phyloP scores from a whole-genome alignment of 2,329 filamentous ascomycete species.

The Xylaria sp. region DNA sequence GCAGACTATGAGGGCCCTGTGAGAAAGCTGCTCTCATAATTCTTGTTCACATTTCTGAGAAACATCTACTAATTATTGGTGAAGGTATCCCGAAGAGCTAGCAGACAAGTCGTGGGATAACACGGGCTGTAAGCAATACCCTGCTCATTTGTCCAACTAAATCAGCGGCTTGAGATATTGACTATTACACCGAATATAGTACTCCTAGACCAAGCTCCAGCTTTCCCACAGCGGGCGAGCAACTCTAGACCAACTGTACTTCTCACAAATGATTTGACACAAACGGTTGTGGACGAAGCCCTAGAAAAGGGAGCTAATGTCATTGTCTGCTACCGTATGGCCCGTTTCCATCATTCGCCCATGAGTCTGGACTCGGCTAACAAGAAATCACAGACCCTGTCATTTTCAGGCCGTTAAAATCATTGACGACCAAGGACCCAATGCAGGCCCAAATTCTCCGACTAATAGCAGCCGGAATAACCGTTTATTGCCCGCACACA shows the following conservation, averaged over 20 bases:
- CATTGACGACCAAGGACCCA: slow-evolving; percentile 82
- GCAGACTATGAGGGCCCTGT: slow-evolving; percentile 82
- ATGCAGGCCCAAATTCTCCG: slow-evolving; percentile 88
- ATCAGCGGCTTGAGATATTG: background rate
- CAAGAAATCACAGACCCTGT: slow-evolving; percentile 76
- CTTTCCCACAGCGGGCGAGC: slow-evolving; percentile 66
- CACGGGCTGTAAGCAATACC: slow-evolving; percentile 69
- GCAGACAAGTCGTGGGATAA: slow-evolving; percentile 96
- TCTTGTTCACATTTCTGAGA: background rate
- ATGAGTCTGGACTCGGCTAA: slow-evolving; percentile 7
- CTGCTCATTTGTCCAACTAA: background rate
- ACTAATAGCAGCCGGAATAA: slow-evolving; percentile 86
- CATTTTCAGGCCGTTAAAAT: slow-evolving; percentile 93
- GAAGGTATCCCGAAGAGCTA: slow-evolving; percentile 85
- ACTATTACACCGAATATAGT: slow-evolving; percentile 22
- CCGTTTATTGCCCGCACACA: slow-evolving; percentile 95
- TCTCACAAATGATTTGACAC: slow-evolving; percentile 88
- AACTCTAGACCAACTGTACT: slow-evolving; percentile 55
- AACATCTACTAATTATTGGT: background rate
- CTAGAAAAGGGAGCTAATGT: slow-evolving; percentile 79
- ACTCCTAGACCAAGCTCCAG: slow-evolving; percentile 63
- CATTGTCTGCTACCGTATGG: slow-evolving; percentile 85
- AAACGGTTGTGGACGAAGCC: slow-evolving; percentile 88
- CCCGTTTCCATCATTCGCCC: background rate
- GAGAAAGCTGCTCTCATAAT: slow-evolving; percentile 50